Evolutionary conservation across 352 stramenopile species (phyloP).

Genomic region (Aphanomyces stellatus): DNA sequence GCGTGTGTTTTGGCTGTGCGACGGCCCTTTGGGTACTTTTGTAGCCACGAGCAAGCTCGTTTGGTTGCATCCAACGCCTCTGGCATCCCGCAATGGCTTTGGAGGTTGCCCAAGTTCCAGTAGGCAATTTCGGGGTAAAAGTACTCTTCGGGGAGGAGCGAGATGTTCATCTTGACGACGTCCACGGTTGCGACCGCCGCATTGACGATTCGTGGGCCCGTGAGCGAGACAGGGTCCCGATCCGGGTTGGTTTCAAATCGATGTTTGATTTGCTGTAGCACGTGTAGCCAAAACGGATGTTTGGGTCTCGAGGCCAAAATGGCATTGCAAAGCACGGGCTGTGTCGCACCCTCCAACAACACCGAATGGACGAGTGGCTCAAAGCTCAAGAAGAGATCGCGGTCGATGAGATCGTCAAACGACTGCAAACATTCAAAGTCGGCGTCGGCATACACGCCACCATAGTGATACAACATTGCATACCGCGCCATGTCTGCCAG

Average conservation of each 20-base stretch:
- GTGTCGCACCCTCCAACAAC: conserved; percentile 31
- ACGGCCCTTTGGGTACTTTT: conserved; percentile 32
- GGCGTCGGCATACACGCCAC: conserved; percentile 41
- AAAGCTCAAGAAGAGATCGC: conserved; percentile 39
- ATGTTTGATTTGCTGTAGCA: conserved; percentile 38
- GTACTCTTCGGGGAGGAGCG: conserved; percentile 30
- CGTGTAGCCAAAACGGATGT: conserved; percentile 41
- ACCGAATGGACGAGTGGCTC: conserved; percentile 36
- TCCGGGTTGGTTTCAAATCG: conserved; percentile 30
- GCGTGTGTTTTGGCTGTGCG: conserved; percentile 39
- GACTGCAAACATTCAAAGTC: conserved; percentile 44
- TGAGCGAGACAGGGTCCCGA: conserved; percentile 32
- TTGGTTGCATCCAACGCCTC: too few species aligned
- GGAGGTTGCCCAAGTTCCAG: conserved; percentile 39
- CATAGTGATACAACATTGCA: conserved; percentile 38
- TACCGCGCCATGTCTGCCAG: conserved; percentile 48
- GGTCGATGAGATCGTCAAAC: conserved; percentile 30
- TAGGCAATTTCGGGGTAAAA: conserved; percentile 52
- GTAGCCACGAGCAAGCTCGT: conserved; percentile 33
- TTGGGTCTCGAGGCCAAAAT: conserved; percentile 40
- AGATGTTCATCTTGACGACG: conserved; percentile 13
- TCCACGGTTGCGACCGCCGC: conserved; percentile 26
- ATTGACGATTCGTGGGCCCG: conserved; percentile 42
- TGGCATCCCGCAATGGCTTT: conserved; percentile 2
- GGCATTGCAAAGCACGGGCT: conserved; percentile 38